Evolutionary conservation across 2,329 filamentous ascomycete species (phyloP), one percentile per base, ranked within the genome.

Genomic region (Tolypocladium guangdongense): DNA sequence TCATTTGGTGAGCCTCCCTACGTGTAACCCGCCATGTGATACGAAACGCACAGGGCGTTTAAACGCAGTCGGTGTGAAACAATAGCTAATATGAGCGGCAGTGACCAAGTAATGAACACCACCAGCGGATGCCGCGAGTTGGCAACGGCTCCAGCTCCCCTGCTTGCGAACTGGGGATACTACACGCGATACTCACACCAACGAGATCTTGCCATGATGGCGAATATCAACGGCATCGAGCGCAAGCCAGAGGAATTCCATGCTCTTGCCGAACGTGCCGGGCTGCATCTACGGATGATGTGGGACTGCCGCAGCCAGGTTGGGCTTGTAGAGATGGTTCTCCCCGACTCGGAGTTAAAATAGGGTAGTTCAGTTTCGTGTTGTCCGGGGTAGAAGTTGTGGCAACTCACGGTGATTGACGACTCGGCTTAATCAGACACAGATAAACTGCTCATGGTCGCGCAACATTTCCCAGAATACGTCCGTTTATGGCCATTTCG

Each of bases 101-200:
- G 64, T 49, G 67, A 69, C 39, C 66, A 68, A 52, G 67, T 69
- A 14, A 68, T 69, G 65, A 69, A 68, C 50, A 67, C 65, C 5
- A 68, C 67, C 2, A 50, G 54, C 5, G 67, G 67, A 3, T 61
- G 55, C 37, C 48, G 54, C 2, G 62, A 66, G 45, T 53, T 68
- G n/a, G 51, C 55, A 0, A 50, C 62, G 3, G 67, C 67, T 4
- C 67, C 67, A 1, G 51, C 48, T 10, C 61, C 66, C 1, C 55
- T 69, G n/a, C 66, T 64, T 7, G 65, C 65, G 7, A 70, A 70
- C 49, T 68, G 62, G 52, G 66, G 67, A 5, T 67, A 67, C 52
- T 65, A 63, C 54, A 60, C 59, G 18, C 56, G 66, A 7, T 68
- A 65, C 47, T 63, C 58, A 3, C 66, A 68, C 43, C 57, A 62